Evolutionary conservation across 192 early-diverging fungal species (phyloP).

Genomic region (Jimgerdemannia lactiflua): DNA sequence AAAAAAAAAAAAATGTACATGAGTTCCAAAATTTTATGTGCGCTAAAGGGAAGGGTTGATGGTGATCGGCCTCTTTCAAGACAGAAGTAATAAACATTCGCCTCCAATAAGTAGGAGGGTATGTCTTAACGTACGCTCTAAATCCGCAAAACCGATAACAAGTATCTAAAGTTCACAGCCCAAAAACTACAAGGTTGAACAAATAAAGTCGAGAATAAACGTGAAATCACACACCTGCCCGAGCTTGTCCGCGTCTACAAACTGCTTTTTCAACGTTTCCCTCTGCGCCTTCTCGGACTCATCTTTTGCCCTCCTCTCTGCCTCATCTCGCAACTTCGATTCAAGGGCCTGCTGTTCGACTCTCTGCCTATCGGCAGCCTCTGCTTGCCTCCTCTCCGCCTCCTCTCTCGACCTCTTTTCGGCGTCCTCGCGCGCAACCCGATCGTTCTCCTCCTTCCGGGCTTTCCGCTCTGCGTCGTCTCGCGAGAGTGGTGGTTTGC

Average conservation of each 20-base stretch:
- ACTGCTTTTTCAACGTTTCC: conserved; percentile 13
- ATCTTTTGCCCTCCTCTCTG: neutral
- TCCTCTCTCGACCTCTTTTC: neutral
- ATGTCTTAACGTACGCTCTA: no score
- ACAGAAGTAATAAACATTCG: no score
- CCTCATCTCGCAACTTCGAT: neutral
- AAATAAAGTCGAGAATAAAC: no score
- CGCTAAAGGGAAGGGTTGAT: no score
- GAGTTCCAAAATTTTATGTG: no score
- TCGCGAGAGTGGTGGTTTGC: neutral
- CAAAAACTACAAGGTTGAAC: no score
- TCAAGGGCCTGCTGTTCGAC: neutral
- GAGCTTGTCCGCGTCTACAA: conserved; percentile 28
- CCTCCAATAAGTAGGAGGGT: no score
- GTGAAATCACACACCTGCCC: conserved; percentile 34
- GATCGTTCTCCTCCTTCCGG: neutral
- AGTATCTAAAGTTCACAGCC: no score
- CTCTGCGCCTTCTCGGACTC: conserved; percentile 8
- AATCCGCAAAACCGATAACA: no score
- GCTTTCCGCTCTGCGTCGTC: neutral
- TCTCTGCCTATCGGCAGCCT: neutral
- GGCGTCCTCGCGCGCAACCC: neutral
- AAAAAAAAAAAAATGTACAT: no score
- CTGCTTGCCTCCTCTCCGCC: neutral
- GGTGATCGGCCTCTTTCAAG: no score